These are phyloP conservation scores for Nymphaea thermarum DNA, from an alignment of 164 flowering plant genomes.

Conservation along the genomic window DNA sequence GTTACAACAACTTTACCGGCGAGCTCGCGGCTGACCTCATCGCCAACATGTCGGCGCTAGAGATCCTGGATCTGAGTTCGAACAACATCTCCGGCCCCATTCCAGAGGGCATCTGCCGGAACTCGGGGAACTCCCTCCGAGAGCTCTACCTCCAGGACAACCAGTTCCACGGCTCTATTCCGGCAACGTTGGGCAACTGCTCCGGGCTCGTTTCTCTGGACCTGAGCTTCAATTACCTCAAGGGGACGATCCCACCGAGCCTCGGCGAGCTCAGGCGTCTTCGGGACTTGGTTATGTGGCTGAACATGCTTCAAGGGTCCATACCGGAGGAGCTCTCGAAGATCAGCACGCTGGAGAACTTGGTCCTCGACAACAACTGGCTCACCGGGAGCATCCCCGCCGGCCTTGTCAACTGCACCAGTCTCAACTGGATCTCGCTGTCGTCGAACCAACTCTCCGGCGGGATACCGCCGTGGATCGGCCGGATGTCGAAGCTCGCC, in stretches of 20 bases:
- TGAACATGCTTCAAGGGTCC: constrained; percentile 66
- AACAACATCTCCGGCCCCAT: constrained; percentile 60
- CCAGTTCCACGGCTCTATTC: constrained; percentile 47
- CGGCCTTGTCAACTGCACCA: constrained; percentile 63
- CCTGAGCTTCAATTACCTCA: constrained; percentile 77
- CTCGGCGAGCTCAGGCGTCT: constrained; percentile 62
- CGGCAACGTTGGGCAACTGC: constrained; percentile 59
- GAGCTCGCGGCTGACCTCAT: constrained; percentile 35
- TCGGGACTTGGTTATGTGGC: constrained; percentile 61
- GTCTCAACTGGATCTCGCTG: constrained; percentile 87
- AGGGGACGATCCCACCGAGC: constrained; percentile 63
- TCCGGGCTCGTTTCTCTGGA: constrained; percentile 67
- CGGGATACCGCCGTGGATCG: constrained; percentile 67
- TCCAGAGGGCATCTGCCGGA: constrained; percentile 45
- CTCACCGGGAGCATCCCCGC: constrained; percentile 64
- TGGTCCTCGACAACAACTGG: constrained; percentile 83
- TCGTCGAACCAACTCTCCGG: constrained; percentile 74
- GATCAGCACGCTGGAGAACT: constrained; percentile 43
- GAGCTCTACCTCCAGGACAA: constrained; percentile 75
- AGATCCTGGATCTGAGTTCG: constrained; percentile 72
- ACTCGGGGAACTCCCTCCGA: constrained; percentile 23
- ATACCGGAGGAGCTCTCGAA: constrained; percentile 62
- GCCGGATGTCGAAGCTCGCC: constrained; percentile 46
- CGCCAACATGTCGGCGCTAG: constrained; percentile 36
- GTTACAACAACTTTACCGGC: constrained; percentile 55